Evolutionary conservation across 1,284 basidiomycete species (phyloP).

Genomic region (Fomitiporia mediterranea): DNA sequence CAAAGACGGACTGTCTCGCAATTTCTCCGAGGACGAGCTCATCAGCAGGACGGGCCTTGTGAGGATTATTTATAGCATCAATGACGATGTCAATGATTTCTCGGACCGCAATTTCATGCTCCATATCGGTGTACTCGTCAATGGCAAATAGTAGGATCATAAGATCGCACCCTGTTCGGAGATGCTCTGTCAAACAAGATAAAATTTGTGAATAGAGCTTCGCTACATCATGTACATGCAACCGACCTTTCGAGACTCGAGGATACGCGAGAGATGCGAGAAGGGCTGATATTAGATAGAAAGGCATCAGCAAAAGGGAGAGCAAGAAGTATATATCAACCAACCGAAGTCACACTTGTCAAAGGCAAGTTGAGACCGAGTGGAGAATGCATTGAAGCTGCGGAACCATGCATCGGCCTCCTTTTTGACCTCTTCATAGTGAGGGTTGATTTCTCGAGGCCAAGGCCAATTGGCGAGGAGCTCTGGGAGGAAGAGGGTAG

Average conservation of each 20-base stretch:
- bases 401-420: background rate
- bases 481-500: background rate
- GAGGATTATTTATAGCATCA: constrained; percentile 34
- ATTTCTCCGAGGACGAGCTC: constrained; percentile 32
- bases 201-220: no score
- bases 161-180: constrained; percentile 33
- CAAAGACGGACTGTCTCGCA: constrained; percentile 27
- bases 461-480: background rate
- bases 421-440: background rate
- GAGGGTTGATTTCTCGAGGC: background rate
- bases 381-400: constrained; percentile 5
- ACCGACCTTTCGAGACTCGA: constrained; percentile 23
- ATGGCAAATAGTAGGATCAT: constrained; percentile 40
- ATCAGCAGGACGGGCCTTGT: constrained; percentile 28
- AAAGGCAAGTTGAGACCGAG: constrained; percentile 16
- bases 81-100: constrained; percentile 31
- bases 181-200: constrained; percentile 19
- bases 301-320: no score
- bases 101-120: constrained; percentile 24
- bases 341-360: constrained; percentile 1
- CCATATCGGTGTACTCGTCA: constrained; percentile 39
- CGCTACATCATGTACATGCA: no score
- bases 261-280: constrained; percentile 26
- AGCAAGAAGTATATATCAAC: no score
- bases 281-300: background rate